Evolutionary conservation across 345 rosid genomes (phyloP), one percentile per base, ranked within the genome.

Genomic region (Melastoma malabathricum): DNA sequence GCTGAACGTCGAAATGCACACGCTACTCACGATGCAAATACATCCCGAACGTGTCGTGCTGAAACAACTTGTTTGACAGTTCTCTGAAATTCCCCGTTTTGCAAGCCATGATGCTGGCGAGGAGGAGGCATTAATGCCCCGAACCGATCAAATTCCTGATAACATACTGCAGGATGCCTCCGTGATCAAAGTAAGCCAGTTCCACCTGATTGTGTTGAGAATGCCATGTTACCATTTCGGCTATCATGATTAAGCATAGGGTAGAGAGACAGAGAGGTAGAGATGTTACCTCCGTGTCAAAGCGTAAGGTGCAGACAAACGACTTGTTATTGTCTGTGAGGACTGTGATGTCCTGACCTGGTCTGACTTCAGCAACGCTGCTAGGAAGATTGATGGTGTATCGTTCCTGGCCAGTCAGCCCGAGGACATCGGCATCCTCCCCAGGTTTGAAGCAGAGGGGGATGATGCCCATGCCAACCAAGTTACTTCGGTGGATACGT

Each of bases 401-500:
- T 45, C 78, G 80, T 50, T 84, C 97, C 19, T 76, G 80, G n/a
- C 94, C 94, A 1, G 84, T 84, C 74, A 88, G 71, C 13, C 84
- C 80, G 13, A 84, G 84, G 5, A 80, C 67, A 12, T 84, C 92
- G 0, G 92, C 92, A 74, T 84, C 92, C 68, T 82, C 83, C 48
- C 97, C 92, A 15, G 89, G 4, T 75, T 84, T 88, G 68, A 76
- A 88, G 61, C 94, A 88, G 14, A 88, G 60, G 0, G 97, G 94
- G 47, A 88, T 49, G 39, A 88, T 75, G 44, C 94, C 94, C 97
- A 84, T 84, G 13, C 97, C 94, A 46, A 88, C 97, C 72, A 88
- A 58, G 55, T 88, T 88, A 62, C 92, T 82, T 8, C 92, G 74
- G 65, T 88, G 97, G 69, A 88, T 88, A 49, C 86, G 71, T 75